Base-by-base conservation (phyloP, 495 filamentous ascomycete species). In the Niebla homalea region DNA sequence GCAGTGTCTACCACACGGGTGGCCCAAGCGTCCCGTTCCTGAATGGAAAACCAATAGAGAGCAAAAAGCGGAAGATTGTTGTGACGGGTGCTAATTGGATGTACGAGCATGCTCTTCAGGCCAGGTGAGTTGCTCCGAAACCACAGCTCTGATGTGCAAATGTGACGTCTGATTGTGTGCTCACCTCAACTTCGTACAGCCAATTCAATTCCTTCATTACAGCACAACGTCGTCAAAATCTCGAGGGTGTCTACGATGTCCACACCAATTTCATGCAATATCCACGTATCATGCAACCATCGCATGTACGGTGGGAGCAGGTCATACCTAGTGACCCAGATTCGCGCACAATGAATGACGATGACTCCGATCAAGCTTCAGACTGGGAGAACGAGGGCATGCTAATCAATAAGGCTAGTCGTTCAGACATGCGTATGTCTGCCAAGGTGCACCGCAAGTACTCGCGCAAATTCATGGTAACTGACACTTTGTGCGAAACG, bases 71-170 rank as follows among this genome's bases (percentile, higher is more conserved):
- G 50, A 81, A 85, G 44, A 80, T 93, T 7, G 79, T 84, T 20
- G 80, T 98, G n/a, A 98, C 88, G 23, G 87, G 90, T 51, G 78
- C 83, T n/a, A 98, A 98, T 60, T 98, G 92, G 92, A 89, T 92
- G 78, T 67, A 89, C 19, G 89, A 96, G 67, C 92, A 98, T 63
- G 88, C 88, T 19, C 79, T 84, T 20, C 85, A 88, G 59, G 85
- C 92, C 29, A 89, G 84, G 86, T 93, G 70, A 61, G 80, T 65
- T 41, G 7, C 29, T 15, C 23, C 20, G 51, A 21, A 1, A 25
- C 11, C 29, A 8, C 39, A 41, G 16, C 1, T 8, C 16, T 7
- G 39, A 7, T 10, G 16, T 6, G 10, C 10, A 19, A 22, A 16
- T 7, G 15, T 19, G 16, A 8, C 21, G 42, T 20, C 21, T 20